These are phyloP conservation scores for Retiboletus flavoniger DNA, from an alignment of 1,284 basidiomycete genomes.

Conservation along the genomic window DNA sequence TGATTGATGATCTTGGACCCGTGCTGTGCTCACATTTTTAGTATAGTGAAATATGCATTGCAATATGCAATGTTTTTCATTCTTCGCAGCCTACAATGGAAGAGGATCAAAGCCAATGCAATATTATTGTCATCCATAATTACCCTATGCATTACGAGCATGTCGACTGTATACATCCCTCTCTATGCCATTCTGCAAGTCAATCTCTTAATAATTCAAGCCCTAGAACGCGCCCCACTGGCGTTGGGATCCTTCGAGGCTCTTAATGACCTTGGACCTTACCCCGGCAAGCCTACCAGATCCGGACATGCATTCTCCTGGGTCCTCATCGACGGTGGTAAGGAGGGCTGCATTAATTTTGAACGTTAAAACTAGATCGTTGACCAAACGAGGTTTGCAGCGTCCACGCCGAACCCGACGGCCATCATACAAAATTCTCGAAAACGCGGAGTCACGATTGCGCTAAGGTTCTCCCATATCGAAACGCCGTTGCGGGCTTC, in stretches of 20 bases:
- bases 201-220: not conserved
- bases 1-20: too few species aligned
- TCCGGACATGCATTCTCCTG: not conserved
- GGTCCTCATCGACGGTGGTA: not conserved
- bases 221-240: not conserved
- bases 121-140: too few species aligned
- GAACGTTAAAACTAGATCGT: not conserved
- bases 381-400: not conserved
- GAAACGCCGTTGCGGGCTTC: constrained; percentile 10
- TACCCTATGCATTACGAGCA: too few species aligned
- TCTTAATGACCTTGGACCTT: not conserved
- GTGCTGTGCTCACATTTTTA: too few species aligned
- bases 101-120: too few species aligned
- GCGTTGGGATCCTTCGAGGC: not conserved
- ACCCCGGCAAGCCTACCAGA: not conserved
- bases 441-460: not conserved
- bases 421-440: constrained; percentile 7
- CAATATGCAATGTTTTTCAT: too few species aligned
- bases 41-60: too few species aligned
- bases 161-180: too few species aligned
- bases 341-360: not conserved
- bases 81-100: too few species aligned
- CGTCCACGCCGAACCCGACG: constrained; percentile 4
- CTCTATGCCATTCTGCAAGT: not conserved
- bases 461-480: not conserved